phyloP scores from a whole-genome alignment of 2,329 filamentous ascomycete species.

The Colletotrichum noveboracense region DNA sequence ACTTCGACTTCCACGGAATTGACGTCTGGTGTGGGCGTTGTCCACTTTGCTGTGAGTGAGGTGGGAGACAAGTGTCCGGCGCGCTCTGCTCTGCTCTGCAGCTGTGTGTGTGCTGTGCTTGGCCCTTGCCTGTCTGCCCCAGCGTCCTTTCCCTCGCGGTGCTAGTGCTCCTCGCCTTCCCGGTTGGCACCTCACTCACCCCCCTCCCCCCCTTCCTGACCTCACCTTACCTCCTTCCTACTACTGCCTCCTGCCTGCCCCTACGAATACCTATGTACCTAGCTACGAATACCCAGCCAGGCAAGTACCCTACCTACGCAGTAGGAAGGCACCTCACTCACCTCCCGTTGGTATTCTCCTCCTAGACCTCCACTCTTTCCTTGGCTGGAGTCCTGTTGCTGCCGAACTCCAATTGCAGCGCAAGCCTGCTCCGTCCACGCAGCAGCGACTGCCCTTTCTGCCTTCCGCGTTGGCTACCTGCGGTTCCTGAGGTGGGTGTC shows the following conservation, averaged over 20 bases:
- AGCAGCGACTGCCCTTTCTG: neutral
- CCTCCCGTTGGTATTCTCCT: slow-evolving; percentile 1
- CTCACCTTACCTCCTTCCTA: neutral
- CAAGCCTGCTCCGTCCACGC: neutral
- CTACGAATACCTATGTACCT: neutral
- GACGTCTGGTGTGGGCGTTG: neutral
- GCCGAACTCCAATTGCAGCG: slow-evolving; percentile 3
- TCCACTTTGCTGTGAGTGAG: neutral
- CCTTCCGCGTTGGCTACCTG: neutral
- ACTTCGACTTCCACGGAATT: neutral
- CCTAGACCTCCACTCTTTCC: slow-evolving; percentile 8
- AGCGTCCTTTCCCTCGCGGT: neutral
- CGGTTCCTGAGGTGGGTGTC: neutral
- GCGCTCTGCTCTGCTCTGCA: neutral
- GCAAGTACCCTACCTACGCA: neutral
- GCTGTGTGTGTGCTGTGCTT: neutral
- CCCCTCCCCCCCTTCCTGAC: neutral
- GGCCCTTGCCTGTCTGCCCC: neutral
- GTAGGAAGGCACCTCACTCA: neutral
- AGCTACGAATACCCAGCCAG: neutral
- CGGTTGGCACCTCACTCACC: neutral
- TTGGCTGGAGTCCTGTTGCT: slow-evolving; percentile 14
- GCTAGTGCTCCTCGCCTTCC: neutral
- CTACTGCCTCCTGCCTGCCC: neutral
- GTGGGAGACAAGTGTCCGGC: neutral